Evolutionary conservation across 2,329 filamentous ascomycete species (phyloP).

Genomic region (Ophiostoma novo-ulmi): DNA sequence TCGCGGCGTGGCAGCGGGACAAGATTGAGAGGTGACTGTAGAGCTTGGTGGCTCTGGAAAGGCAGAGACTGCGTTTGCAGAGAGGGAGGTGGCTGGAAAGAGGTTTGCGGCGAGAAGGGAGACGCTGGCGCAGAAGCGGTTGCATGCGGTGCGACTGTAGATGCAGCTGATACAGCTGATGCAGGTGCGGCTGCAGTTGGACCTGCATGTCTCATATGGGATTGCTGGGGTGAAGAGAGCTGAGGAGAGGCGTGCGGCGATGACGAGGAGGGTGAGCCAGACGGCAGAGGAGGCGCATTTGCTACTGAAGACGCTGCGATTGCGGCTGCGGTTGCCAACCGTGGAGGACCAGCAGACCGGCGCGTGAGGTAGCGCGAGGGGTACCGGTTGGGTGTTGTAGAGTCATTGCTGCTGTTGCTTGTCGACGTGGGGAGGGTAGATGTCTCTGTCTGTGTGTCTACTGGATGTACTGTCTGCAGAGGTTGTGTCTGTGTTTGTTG

Average conservation of each 20-base stretch:
- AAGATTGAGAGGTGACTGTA: constrained; percentile 13
- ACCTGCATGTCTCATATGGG: constrained; percentile 14
- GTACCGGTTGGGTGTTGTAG: not conserved
- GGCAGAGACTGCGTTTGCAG: not conserved
- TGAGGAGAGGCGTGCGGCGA: not conserved
- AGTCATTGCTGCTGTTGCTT: constrained; percentile 11
- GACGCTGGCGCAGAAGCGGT: not conserved
- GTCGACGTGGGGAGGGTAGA: not conserved
- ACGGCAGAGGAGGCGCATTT: not conserved
- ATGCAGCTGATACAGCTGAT: not conserved
- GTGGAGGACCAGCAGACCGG: not conserved
- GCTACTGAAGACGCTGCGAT: not conserved
- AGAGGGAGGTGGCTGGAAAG: not conserved
- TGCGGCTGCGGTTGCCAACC: not conserved
- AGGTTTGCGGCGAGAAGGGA: not conserved
- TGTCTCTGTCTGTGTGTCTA: not conserved
- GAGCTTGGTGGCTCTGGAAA: not conserved
- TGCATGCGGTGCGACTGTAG: not conserved
- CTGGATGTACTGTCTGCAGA: not conserved
- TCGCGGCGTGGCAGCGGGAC: constrained; percentile 24
- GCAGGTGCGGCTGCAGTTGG: not conserved
- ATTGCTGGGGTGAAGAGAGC: not conserved
- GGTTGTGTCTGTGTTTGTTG: not conserved
- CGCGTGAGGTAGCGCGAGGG: constrained; percentile 12
- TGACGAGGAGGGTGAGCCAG: not conserved